Evolutionary conservation across 225 moss, liverwort and hornwort species (phyloP).

Genomic region (Ulota crispa): DNA sequence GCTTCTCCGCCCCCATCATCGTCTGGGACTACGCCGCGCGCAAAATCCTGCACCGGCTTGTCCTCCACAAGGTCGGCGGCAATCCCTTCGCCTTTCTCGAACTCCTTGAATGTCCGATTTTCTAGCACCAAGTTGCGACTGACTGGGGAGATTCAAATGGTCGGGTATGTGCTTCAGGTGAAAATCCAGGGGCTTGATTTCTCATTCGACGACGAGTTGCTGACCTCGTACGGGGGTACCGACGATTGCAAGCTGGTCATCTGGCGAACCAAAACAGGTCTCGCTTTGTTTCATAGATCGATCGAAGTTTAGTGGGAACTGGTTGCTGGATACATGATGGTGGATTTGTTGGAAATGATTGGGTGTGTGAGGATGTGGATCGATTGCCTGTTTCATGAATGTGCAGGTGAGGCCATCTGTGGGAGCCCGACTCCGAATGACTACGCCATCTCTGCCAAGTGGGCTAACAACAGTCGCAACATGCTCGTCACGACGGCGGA

Average conservation of each 20-base stretch:
- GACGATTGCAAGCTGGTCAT: slow-evolving; percentile 94
- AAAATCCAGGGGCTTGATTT: slow-evolving; percentile 88
- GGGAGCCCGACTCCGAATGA: slow-evolving; percentile 86
- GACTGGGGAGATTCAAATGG: not conserved
- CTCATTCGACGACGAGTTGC: slow-evolving; percentile 80
- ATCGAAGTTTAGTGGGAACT: too few species aligned
- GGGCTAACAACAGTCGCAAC: slow-evolving; percentile 59
- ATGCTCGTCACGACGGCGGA: slow-evolving; percentile 75
- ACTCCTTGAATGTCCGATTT: not conserved
- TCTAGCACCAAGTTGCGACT: not conserved
- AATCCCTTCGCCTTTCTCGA: not conserved
- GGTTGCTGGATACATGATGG: not conserved
- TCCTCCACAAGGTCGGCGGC: slow-evolving; percentile 76
- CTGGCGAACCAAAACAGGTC: slow-evolving; percentile 84
- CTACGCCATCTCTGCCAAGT: slow-evolving; percentile 67
- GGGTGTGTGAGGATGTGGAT: not conserved
- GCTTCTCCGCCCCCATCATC: slow-evolving; percentile 91
- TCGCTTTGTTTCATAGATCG: not conserved
- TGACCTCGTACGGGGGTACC: slow-evolving; percentile 80
- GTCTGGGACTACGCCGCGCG: slow-evolving; percentile 86
- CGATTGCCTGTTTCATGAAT: not conserved
- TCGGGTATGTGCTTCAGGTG: slow-evolving; percentile 48
- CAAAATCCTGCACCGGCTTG: slow-evolving; percentile 76
- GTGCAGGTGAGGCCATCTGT: slow-evolving; percentile 77
- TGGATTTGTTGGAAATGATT: not conserved